These are phyloP conservation scores for Mytilinidion resinicola DNA, from an alignment of 495 filamentous ascomycete species.

Conservation along the genomic window DNA sequence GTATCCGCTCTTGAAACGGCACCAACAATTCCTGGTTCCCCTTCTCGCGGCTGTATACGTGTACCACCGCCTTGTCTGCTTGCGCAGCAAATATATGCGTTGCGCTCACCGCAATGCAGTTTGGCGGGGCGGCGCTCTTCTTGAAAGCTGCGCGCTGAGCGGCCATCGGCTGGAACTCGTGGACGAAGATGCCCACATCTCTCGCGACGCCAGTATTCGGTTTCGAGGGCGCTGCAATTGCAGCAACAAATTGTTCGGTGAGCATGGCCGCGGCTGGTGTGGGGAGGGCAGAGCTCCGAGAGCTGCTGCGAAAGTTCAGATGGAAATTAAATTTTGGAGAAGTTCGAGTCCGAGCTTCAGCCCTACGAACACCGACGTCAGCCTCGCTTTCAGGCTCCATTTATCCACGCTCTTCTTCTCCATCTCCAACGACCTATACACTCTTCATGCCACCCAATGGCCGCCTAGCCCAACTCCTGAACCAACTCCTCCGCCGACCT, in stretches of 20 bases:
- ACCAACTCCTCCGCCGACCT: too few species aligned
- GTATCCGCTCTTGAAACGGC: constrained; percentile 79
- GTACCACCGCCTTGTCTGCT: constrained; percentile 79
- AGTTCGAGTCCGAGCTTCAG: not conserved
- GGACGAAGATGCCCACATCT: constrained; percentile 77
- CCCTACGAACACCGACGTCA: not conserved
- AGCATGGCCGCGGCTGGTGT: constrained; percentile 49
- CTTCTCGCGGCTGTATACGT: constrained; percentile 79
- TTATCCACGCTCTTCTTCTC: not conserved
- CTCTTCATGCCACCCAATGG: too few species aligned
- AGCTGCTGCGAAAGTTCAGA: not conserved
- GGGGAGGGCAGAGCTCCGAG: not conserved
- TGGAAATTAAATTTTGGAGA: not conserved
- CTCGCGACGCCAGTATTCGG: constrained; percentile 60
- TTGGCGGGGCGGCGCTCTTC: constrained; percentile 75
- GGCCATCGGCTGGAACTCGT: constrained; percentile 70
- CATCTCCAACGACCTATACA: not conserved
- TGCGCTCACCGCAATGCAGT: constrained; percentile 72
- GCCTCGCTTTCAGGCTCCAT: not conserved
- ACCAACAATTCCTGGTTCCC: constrained; percentile 81
- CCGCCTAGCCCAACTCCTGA: too few species aligned
- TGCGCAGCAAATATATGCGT: constrained; percentile 89
- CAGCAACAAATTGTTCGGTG: constrained; percentile 73
- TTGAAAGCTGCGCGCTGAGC: constrained; percentile 74
- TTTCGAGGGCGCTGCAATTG: constrained; percentile 57